A percentile compares a stretch with the other conserved stretches of the same genome.
Evolutionary conservation across 306 rosid genomes (phyloP).

Genomic region (Erythrophleum fordii): DNA sequence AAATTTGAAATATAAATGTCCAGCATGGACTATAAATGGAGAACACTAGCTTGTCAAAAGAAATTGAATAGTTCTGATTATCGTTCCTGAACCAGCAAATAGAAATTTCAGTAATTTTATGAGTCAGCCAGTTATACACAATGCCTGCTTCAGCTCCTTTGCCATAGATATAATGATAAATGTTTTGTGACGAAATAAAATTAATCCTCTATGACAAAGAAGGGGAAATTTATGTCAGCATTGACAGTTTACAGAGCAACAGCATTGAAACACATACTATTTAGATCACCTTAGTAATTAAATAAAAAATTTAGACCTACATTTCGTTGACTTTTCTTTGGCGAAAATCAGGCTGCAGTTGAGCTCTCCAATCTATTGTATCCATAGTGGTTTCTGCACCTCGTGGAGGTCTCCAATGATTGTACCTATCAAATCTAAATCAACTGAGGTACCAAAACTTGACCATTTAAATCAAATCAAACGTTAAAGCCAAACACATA

Average conservation of each 20-base stretch:
- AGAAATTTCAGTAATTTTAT: background rate
- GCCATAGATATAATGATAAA: background rate
- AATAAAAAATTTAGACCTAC: slow-evolving; percentile 8
- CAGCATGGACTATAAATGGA: background rate
- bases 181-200: background rate
- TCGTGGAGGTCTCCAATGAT: slow-evolving; percentile 2
- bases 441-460: background rate
- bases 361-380: slow-evolving; percentile 42
- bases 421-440: background rate
- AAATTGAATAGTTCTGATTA: background rate
- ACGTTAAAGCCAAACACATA: background rate
- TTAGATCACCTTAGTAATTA: background rate
- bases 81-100: background rate
- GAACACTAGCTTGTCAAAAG: background rate
- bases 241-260: background rate
- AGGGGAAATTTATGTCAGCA: background rate
- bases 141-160: background rate
- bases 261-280: background rate
- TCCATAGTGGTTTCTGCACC: slow-evolving; percentile 26
- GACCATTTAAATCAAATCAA: background rate
- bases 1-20: background rate
- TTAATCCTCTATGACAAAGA: background rate
- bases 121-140: background rate
- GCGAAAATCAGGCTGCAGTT: slow-evolving; percentile 26
- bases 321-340: slow-evolving; percentile 32